Evolutionary conservation across 345 rosid species (phyloP).

Genomic region (Firmiana major): DNA sequence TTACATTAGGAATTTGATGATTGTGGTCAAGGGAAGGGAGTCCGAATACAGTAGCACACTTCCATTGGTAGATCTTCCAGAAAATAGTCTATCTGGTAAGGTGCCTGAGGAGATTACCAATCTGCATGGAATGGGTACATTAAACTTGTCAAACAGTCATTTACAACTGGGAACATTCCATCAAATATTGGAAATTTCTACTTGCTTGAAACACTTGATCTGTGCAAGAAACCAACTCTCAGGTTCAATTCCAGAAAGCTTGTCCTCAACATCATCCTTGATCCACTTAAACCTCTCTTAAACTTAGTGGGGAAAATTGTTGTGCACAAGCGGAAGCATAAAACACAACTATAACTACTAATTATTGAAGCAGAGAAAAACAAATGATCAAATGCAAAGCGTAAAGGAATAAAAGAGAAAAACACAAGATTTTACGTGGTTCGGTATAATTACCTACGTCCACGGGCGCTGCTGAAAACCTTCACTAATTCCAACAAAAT

Average conservation of each 20-base stretch:
- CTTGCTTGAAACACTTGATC: conserved; percentile 19
- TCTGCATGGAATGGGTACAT: conserved; percentile 1
- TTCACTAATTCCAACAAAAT: too few relatives aligned
- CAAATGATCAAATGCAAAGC: too few relatives aligned
- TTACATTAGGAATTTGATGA: neutral
- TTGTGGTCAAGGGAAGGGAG: neutral
- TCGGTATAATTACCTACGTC: too few relatives aligned
- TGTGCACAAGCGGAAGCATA: too few relatives aligned
- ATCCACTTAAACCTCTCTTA: conserved; percentile 24
- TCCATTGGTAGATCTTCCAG: conserved; percentile 17
- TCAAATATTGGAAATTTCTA: conserved; percentile 1
- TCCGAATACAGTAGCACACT: neutral
- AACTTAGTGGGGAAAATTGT: conserved; percentile 21
- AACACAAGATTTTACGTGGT: too few relatives aligned
- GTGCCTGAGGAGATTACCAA: conserved; percentile 19
- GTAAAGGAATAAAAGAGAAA: too few relatives aligned
- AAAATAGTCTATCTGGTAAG: conserved; percentile 10
- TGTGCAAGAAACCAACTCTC: conserved; percentile 22
- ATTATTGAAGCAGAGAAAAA: too few relatives aligned
- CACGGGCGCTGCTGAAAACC: too few relatives aligned
- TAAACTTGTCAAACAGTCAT: conserved; percentile 26
- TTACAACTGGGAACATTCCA: conserved; percentile 22
- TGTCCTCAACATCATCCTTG: conserved; percentile 17
- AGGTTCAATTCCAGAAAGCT: conserved; percentile 19
- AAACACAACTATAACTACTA: too few relatives aligned